Evolutionary conservation across 495 filamentous ascomycete species (phyloP).

Genomic region (Evansstolkia leycettana): DNA sequence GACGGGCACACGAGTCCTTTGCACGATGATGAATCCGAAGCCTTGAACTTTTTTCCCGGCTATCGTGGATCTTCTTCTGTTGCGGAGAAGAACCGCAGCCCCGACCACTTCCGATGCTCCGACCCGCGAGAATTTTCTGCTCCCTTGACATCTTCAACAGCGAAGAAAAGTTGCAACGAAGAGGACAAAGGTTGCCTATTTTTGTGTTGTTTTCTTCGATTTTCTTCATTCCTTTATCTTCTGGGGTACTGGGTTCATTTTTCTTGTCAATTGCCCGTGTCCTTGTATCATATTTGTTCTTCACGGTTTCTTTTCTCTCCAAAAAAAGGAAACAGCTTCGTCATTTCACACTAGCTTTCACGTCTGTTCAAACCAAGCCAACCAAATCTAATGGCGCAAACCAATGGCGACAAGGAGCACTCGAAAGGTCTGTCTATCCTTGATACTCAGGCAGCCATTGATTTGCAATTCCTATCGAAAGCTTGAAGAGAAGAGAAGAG

Average conservation of each 20-base stretch:
- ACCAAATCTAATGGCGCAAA: slow-evolving; percentile 26
- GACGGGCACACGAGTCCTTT: no score
- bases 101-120: slow-evolving; percentile 37
- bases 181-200: no score
- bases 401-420: slow-evolving; percentile 31
- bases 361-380: slow-evolving; percentile 8
- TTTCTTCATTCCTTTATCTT: background rate
- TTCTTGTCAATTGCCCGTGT: slow-evolving; percentile 3
- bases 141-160: slow-evolving; percentile 10
- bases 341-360: background rate
- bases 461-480: no score
- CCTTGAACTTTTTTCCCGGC: no score
- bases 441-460: no score
- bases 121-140: slow-evolving; percentile 26
- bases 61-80: no score
- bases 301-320: background rate
- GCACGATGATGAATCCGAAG: no score
- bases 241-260: background rate
- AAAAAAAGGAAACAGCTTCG: background rate
- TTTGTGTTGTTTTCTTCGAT: background rate
- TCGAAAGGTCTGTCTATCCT: slow-evolving; percentile 25
- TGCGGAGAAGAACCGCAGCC: slow-evolving; percentile 15
- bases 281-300: slow-evolving; percentile 10
- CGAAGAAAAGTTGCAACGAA: background rate
- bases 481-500: no score